Evolutionary conservation across 179 eudicot species (phyloP), one percentile per base, ranked within the genome.

Genomic region (Beta lomatogona): DNA sequence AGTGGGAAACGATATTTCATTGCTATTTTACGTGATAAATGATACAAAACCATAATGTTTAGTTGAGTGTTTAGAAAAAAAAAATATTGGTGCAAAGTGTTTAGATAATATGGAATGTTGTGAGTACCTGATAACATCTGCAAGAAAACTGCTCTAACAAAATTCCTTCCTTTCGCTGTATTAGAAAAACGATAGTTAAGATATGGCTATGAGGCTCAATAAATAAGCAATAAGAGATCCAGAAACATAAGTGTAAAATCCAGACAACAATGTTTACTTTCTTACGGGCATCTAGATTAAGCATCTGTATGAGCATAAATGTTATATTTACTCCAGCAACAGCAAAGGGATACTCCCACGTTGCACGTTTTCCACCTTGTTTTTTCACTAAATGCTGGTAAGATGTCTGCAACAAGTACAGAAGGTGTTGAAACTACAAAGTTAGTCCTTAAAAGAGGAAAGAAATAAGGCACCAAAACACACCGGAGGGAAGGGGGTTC

Each of bases 331-430:
- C 91, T 84, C 98, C 97, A 60, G 97, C 98, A 81, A 88, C 98
- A 83, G 97, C 98, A 85, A 94, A 94, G 73, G 98, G 98, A 83
- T 93, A 94, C 78, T 92, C 98, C 98, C 98, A 94, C 7, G 87
- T 81, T 65, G 98, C 89, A 53, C 95, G 81, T 69, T 92, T 87
- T 75, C 95, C 95, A 60, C 86, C 90, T 85, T 89, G 88, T 85
- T 91, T 94, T 53, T 82, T 88, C 65, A 93, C 80, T 68, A 94
- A 84, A 64, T 64, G 77, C 84, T 92, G 97, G 81, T 92, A 94
- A 21, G 95, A 92, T 71, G 84, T 88, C 98, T 94, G 91, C 85
- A 79, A 70, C 12, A 44, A 41, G 50, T 45, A 22, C 15, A 67
- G 50, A 46, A 4, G 58, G 52, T 65, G 57, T 36, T 65, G 61